These are phyloP conservation scores for Drechmeria coniospora DNA, from an alignment of 2,329 filamentous ascomycete genomes.

Conservation along the genomic window DNA sequence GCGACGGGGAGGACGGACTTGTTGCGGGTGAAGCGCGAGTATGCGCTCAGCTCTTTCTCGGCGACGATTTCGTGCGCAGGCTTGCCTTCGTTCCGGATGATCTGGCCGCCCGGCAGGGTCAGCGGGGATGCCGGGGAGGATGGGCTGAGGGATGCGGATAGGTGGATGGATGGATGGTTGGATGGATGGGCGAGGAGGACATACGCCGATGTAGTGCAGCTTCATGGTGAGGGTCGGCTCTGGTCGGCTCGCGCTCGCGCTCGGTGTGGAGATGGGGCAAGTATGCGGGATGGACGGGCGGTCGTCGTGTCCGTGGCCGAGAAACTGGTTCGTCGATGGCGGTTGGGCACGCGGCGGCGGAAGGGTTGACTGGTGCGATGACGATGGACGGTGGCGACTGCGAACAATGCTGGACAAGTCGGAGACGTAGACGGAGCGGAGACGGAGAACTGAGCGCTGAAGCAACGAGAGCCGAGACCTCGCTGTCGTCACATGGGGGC, in stretches of 20 bases:
- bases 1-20: constrained; percentile 32
- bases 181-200: constrained; percentile 15
- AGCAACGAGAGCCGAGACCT: neutral
- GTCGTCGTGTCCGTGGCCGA: too few relatives aligned
- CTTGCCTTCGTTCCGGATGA: constrained; percentile 65
- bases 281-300: too few relatives aligned
- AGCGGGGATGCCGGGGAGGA: neutral
- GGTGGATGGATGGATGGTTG: constrained; percentile 10
- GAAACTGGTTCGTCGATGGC: too few relatives aligned
- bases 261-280: neutral
- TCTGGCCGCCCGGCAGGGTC: constrained; percentile 30
- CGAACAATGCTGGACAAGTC: too few relatives aligned
- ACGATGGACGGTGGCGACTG: too few relatives aligned
- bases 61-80: constrained; percentile 62
- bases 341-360: too few relatives aligned
- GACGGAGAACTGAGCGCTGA: too few relatives aligned
- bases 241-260: neutral
- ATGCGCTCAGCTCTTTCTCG: constrained; percentile 64
- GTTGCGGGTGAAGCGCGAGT: constrained; percentile 63
- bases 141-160: neutral
- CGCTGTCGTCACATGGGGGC: constrained; percentile 1
- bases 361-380: too few relatives aligned
- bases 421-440: too few relatives aligned
- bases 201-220: constrained; percentile 65
- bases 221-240: constrained; percentile 2